Evolutionary conservation across 331 rosid species (phyloP).

Genomic region (Arachis monticola): DNA sequence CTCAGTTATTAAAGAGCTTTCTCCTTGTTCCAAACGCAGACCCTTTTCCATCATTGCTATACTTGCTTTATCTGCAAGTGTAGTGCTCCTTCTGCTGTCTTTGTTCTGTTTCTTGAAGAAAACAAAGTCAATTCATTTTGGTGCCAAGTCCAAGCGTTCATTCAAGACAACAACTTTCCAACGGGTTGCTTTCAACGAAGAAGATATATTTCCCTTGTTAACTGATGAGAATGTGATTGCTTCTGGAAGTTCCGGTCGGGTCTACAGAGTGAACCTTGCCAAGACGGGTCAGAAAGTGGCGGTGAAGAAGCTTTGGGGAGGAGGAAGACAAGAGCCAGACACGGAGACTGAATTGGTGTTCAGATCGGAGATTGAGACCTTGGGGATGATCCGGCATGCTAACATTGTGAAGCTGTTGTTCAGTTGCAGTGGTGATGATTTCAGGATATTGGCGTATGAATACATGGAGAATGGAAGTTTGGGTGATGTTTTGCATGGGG

Average conservation of each 20-base stretch:
- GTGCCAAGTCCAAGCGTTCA: constrained; percentile 45
- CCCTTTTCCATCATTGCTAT: constrained; percentile 40
- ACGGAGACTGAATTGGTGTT: constrained; percentile 55
- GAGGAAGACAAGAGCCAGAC: constrained; percentile 41
- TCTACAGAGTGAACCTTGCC: constrained; percentile 58
- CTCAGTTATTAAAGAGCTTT: constrained; percentile 50
- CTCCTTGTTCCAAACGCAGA: constrained; percentile 51
- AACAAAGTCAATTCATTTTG: constrained; percentile 31
- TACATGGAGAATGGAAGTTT: constrained; percentile 79
- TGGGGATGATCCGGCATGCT: constrained; percentile 76
- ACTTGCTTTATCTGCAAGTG: constrained; percentile 39
- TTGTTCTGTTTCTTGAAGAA: constrained; percentile 55
- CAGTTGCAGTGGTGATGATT: constrained; percentile 65
- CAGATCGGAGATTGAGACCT: constrained; percentile 68
- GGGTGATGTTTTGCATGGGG: constrained; percentile 71
- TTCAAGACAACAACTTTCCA: constrained; percentile 63
- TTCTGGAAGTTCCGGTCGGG: constrained; percentile 73
- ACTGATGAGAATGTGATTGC: constrained; percentile 63
- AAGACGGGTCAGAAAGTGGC: constrained; percentile 72
- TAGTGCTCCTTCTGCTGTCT: constrained; percentile 47
- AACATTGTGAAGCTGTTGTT: constrained; percentile 76
- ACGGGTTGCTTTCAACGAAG: constrained; percentile 59
- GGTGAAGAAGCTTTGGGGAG: constrained; percentile 70
- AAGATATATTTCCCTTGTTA: constrained; percentile 56
- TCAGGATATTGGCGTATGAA: constrained; percentile 68